Conservation (phyloP, 2,329 filamentous ascomycete genomes). For the Apiospora saccharicola region DNA sequence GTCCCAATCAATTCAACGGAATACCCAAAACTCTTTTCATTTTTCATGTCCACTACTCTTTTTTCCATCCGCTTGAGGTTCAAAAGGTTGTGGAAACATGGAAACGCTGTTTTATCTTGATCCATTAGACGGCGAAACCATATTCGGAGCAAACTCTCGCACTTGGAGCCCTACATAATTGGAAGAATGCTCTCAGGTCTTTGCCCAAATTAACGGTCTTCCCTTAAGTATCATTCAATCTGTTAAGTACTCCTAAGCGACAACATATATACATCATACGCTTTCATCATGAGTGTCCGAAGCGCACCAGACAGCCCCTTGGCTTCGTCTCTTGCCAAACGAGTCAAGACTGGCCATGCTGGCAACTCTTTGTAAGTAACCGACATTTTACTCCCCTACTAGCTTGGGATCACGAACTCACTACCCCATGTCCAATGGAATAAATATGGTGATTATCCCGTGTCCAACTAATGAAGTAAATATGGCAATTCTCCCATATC, state of each 20-base stretch:
- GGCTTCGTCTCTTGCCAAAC: not conserved
- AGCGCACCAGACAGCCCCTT: not conserved
- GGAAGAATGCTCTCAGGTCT: no score
- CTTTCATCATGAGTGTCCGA: not conserved
- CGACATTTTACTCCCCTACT: no score
- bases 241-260: not conserved
- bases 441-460: no score
- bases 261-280: not conserved
- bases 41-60: not conserved
- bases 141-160: not conserved
- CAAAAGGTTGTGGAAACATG: not conserved
- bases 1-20: slow-evolving; percentile 15
- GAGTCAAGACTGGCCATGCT: not conserved
- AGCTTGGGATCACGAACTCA: not conserved
- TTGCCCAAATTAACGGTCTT: no score
- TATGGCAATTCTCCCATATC: not conserved
- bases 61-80: not conserved
- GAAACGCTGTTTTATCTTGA: not conserved
- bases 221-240: no score
- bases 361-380: not conserved
- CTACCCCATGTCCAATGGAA: not conserved
- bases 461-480: no score
- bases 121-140: not conserved
- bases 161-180: not conserved
- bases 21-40: slow-evolving; percentile 4